Percentiles rank a stretch among this genome's conserved stretches.
These are phyloP conservation scores for Myxozyma mucilagina DNA, from an alignment of 805 yeast species.

Conservation along the genomic window DNA sequence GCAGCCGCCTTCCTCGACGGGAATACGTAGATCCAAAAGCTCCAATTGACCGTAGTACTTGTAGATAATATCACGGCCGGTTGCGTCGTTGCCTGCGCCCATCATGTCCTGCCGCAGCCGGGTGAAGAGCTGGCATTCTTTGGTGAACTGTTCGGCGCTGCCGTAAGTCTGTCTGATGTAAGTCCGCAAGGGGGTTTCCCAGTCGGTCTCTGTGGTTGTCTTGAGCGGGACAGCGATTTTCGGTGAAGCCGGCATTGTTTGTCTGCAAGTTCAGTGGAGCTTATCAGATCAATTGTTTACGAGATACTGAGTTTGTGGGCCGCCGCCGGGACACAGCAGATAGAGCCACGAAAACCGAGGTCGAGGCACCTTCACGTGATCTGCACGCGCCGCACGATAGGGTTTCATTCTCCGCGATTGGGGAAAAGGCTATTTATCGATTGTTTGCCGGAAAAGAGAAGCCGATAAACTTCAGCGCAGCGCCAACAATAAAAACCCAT, in stretches of 20 bases:
- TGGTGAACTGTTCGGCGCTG: slow-evolving; percentile 53
- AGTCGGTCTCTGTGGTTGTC: slow-evolving; percentile 59
- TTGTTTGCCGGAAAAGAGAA: too few relatives aligned
- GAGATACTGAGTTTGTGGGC: too few relatives aligned
- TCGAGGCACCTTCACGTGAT: too few relatives aligned
- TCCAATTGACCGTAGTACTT: slow-evolving; percentile 81
- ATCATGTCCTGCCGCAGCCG: slow-evolving; percentile 60
- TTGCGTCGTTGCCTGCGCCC: slow-evolving; percentile 48
- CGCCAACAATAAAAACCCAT: too few relatives aligned
- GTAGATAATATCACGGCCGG: slow-evolving; percentile 57
- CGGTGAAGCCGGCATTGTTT: slow-evolving; percentile 31
- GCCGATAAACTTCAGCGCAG: too few relatives aligned
- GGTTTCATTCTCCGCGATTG: too few relatives aligned
- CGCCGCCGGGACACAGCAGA: too few relatives aligned
- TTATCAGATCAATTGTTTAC: too few relatives aligned
- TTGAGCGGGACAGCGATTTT: slow-evolving; percentile 44
- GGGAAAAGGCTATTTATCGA: too few relatives aligned
- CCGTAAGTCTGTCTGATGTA: slow-evolving; percentile 68
- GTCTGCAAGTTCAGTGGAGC: not conserved
- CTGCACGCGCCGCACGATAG: too few relatives aligned
- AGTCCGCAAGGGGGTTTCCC: slow-evolving; percentile 60
- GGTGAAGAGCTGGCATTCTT: slow-evolving; percentile 57
- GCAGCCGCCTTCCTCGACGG: slow-evolving; percentile 58
- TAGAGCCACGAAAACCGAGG: too few relatives aligned
- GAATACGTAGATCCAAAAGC: slow-evolving; percentile 72